Evolutionary conservation across 176 grass and related monocot species (phyloP).

Genomic region (Themeda triandra): DNA sequence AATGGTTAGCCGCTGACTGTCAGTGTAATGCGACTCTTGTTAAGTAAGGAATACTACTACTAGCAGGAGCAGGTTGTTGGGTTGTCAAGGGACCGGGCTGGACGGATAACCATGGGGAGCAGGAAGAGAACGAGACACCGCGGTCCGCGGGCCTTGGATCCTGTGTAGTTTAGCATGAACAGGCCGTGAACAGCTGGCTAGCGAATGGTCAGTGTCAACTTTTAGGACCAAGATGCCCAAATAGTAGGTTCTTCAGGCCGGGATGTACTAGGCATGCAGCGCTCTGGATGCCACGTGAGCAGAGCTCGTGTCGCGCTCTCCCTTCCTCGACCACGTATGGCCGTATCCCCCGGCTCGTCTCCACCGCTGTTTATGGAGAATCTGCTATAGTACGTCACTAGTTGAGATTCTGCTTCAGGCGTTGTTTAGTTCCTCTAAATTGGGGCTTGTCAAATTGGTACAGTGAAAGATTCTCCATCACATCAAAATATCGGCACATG

Average conservation of each 20-base stretch:
- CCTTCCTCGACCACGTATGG: background rate
- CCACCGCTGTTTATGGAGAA: background rate
- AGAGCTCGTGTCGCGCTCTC: background rate
- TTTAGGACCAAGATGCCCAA: background rate
- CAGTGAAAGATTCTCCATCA: too few species aligned
- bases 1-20: background rate
- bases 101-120: slow-evolving; percentile 4
- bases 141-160: slow-evolving; percentile 21
- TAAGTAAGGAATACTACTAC: background rate
- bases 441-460: too few species aligned
- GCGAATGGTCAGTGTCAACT: background rate
- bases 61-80: background rate
- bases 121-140: background rate
- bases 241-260: background rate
- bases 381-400: background rate
- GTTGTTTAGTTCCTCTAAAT: too few species aligned
- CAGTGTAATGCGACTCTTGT: background rate
- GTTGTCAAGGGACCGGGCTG: background rate
- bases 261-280: background rate
- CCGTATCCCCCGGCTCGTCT: background rate
- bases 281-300: background rate
- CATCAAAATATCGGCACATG: too few species aligned
- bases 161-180: background rate
- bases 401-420: background rate
- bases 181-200: background rate